These are phyloP conservation scores for Grosmannia penicillata DNA, from an alignment of 2,329 filamentous ascomycete species.

Conservation along the genomic window DNA sequence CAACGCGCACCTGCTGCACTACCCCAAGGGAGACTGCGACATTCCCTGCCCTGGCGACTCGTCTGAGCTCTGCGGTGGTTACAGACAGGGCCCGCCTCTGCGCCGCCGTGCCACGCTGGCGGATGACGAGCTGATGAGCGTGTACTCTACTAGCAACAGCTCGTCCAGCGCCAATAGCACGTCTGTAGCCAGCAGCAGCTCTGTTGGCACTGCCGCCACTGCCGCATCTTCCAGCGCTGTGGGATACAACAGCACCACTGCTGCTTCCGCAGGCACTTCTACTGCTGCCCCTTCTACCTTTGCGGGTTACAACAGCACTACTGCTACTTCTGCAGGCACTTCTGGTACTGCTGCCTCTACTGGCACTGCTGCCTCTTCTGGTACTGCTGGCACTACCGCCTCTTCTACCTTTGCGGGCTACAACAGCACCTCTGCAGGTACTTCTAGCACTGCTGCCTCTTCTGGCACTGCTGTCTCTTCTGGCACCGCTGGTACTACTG, in stretches of 20 bases:
- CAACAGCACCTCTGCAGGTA: no score
- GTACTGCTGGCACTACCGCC: no score
- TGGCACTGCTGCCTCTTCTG: no score
- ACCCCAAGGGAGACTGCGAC: background rate
- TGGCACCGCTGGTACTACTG: no score
- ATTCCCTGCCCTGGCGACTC: background rate
- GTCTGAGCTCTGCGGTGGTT: background rate
- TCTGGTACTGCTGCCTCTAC: no score
- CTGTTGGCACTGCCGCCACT: background rate
- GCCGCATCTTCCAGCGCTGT: background rate
- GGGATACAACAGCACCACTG: background rate
- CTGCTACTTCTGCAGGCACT: no score
- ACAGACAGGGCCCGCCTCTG: background rate
- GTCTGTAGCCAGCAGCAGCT: background rate
- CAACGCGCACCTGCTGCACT: background rate
- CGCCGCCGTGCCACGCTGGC: background rate
- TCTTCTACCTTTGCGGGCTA: no score
- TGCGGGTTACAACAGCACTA: no score
- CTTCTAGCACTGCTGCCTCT: no score
- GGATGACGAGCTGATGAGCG: background rate
- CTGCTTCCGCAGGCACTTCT: background rate
- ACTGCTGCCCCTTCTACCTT: background rate
- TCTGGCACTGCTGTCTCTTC: no score
- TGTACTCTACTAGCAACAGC: background rate
- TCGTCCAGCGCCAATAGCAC: background rate